Evolutionary conservation across 2,329 filamentous ascomycete species (phyloP).

Genomic region (Nothophoma quercina): DNA sequence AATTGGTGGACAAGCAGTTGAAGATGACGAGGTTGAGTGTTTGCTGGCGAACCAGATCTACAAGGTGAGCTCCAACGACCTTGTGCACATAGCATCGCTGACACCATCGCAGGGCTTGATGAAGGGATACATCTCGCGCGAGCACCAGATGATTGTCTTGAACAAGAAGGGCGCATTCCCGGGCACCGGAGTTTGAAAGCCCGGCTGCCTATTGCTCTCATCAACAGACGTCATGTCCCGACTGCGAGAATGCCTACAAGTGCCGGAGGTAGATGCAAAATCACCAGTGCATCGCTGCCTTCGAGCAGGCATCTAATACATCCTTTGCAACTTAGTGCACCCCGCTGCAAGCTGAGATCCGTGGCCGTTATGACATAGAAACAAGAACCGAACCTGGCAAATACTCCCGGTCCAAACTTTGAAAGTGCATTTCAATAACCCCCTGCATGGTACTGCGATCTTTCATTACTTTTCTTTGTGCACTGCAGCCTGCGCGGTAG

Average conservation of each 20-base stretch:
- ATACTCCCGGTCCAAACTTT: constrained; percentile 7
- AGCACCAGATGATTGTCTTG: constrained; percentile 87
- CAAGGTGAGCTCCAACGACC: constrained; percentile 69
- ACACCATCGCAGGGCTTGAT: constrained; percentile 73
- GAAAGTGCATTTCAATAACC: constrained; percentile 12
- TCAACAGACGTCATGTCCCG: neutral
- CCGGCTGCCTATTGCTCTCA: neutral
- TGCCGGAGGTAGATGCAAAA: neutral
- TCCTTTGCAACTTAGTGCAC: neutral
- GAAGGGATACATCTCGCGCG: constrained; percentile 97
- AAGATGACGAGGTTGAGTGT: constrained; percentile 94
- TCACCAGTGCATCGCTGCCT: neutral
- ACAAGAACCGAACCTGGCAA: neutral
- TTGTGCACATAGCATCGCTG: constrained; percentile 15
- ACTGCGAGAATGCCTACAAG: neutral
- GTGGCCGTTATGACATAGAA: neutral
- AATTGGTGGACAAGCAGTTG: constrained; percentile 72
- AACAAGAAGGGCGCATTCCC: constrained; percentile 95
- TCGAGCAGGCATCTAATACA: neutral
- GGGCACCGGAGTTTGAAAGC: constrained; percentile 74
- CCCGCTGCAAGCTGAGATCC: neutral
- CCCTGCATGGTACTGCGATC: constrained; percentile 8
- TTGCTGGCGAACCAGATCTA: constrained; percentile 96
- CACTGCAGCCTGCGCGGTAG: constrained; percentile 4
- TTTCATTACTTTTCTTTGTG: constrained; percentile 8